Conservation (phyloP, 495 filamentous ascomycete species). For the Ascodesmis nigricans region DNA sequence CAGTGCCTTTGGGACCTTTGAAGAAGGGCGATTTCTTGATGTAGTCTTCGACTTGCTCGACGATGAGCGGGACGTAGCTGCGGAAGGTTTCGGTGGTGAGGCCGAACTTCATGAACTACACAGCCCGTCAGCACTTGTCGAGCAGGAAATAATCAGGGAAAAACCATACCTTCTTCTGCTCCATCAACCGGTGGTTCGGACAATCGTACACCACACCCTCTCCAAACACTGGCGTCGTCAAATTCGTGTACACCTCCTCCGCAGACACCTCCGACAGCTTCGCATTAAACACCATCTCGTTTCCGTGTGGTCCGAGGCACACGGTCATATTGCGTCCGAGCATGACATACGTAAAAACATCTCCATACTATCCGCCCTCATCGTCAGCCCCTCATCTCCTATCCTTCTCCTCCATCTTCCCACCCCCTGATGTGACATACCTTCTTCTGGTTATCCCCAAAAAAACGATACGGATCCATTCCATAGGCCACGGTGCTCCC, state of each 20-base stretch:
- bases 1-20: conserved; percentile 39
- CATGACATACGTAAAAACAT: conserved; percentile 60
- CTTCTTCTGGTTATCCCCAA: conserved; percentile 45
- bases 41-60: conserved; percentile 49
- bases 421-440: no score
- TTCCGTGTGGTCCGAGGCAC: conserved; percentile 54
- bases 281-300: conserved; percentile 71
- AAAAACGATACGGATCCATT: conserved; percentile 65
- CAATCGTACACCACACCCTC: conserved; percentile 75
- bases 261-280: conserved; percentile 62
- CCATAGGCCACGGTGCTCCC: conserved; percentile 64
- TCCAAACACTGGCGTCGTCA: conserved; percentile 73
- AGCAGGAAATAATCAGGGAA: not conserved
- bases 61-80: conserved; percentile 57
- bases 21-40: conserved; percentile 42
- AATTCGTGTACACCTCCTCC: conserved; percentile 58
- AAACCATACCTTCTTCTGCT: conserved; percentile 45
- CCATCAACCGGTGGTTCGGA: conserved; percentile 66
- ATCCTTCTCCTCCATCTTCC: no score
- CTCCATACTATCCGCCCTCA: conserved; percentile 36
- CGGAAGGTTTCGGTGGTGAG: conserved; percentile 56
- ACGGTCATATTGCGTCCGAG: conserved; percentile 57
- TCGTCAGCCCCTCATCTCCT: not conserved
- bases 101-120: conserved; percentile 65
- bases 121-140: not conserved